Evolutionary conservation across 495 filamentous ascomycete genomes (phyloP), one percentile per base, ranked within the genome.

Genomic region (Clohesyomyces aquaticus): DNA sequence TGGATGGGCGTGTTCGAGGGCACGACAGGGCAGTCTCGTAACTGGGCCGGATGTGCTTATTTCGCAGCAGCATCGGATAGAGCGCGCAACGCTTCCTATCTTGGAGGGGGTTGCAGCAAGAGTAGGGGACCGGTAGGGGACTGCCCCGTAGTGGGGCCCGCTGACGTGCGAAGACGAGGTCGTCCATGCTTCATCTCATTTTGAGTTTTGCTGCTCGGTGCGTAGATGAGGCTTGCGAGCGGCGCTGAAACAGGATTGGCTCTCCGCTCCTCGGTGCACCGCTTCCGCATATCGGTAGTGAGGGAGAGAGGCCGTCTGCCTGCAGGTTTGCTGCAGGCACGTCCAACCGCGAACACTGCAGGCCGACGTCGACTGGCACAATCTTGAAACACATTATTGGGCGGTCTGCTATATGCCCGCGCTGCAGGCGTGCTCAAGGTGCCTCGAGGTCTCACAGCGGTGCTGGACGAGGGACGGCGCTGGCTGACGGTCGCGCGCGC

Each of bases 351-450:
- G 32, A 46, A 28, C 10, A 3, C 46, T 59, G 62, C 62, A 65
- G 28, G 55, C 43, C 54, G 21, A 53, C 22, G 16, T 14, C 21
- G 3, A 25, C 23, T 35, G 50, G 59, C 62, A 65, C 55, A 59
- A 23, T 57, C 38, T 46, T 59, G 62, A 65, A 59, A 65, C 62
- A 21, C 62, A 47, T 54, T 48, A 59, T 57, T 65, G 51, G 60
- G 16, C 42, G 38, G 12, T 18, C 19, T 18, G 51, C 32, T 18
- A 25, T 18, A 25, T 18, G 23, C 25, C 25, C 19, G n/a, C 26
- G 10, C 18, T 52, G 49, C 49, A n/a, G n/a, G n/a, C n/a, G n/a
- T n/a, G n/a, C n/a, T n/a, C n/a, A n/a, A n/a, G n/a, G n/a, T n/a
- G n/a, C n/a, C n/a, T n/a, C n/a, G n/a, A n/a, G n/a, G n/a, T n/a